phyloP scores from a whole-genome alignment of 371 early-diverging fungal genomes.

The Actinomucor elegans region DNA sequence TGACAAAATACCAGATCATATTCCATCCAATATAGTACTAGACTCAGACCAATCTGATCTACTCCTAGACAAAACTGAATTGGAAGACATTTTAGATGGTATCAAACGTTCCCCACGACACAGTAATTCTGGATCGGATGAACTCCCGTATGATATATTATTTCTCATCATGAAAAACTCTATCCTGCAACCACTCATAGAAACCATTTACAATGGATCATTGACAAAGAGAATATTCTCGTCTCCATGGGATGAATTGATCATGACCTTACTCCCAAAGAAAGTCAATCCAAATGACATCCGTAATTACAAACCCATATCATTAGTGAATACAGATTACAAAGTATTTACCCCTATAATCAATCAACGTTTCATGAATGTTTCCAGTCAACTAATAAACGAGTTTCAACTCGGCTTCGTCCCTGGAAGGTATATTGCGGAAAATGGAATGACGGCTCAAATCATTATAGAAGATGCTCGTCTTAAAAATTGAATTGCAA shows the following conservation, averaged over 20 bases:
- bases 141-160: background rate
- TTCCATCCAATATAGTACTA: background rate
- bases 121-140: background rate
- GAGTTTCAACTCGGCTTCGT: constrained; percentile 7
- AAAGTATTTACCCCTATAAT: constrained; percentile 16
- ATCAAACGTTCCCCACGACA: background rate
- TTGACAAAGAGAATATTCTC: background rate
- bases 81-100: too few species aligned
- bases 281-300: background rate
- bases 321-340: constrained; percentile 4
- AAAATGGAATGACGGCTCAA: constrained; percentile 1
- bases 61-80: too few species aligned
- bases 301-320: constrained; percentile 2
- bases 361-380: background rate
- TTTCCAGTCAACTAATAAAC: background rate
- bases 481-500: too few species aligned
- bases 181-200: background rate
- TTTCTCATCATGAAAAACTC: background rate
- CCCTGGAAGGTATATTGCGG: constrained; percentile 1
- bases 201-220: background rate
- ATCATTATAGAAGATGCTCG: too few species aligned
- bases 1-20: too few species aligned
- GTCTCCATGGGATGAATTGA: background rate
- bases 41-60: too few species aligned
- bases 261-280: constrained; percentile 1